Evolutionary conservation across 139 green algal genomes (phyloP).

Genomic region (Haematococcus lacustris): DNA sequence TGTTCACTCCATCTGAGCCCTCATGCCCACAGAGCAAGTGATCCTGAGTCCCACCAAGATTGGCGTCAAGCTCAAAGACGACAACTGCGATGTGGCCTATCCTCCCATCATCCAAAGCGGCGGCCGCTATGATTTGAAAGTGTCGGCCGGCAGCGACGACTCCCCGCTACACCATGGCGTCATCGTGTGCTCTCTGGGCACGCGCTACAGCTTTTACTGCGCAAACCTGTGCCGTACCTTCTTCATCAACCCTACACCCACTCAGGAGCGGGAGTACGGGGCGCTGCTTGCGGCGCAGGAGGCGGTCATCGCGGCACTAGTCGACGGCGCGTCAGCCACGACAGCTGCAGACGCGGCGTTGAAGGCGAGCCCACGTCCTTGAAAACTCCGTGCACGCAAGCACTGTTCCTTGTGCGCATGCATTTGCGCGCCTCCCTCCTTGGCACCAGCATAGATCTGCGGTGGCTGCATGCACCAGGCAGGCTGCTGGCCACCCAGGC

Average conservation of each 20-base stretch:
- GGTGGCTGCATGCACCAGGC: too few relatives aligned
- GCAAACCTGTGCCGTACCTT: conserved; percentile 85
- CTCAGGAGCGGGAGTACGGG: conserved; percentile 66
- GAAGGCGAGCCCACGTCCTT: too few relatives aligned
- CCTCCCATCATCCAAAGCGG: conserved; percentile 84
- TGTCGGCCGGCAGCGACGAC: conserved; percentile 35
- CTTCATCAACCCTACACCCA: conserved; percentile 74
- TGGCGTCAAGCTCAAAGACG: conserved; percentile 67
- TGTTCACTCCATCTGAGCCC: too few relatives aligned
- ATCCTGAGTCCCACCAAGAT: conserved; percentile 68
- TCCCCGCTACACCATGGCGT: conserved; percentile 44
- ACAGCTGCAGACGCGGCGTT: conserved; percentile 68
- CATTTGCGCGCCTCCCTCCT: too few relatives aligned
- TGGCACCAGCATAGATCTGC: too few relatives aligned
- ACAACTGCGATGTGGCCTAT: conserved; percentile 92
- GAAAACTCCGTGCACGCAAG: too few relatives aligned
- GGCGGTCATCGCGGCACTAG: conserved; percentile 69
- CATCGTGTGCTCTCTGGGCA: conserved; percentile 64
- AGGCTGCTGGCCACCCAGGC: too few relatives aligned
- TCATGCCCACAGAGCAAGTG: conserved; percentile 69
- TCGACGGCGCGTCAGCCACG: conserved; percentile 52
- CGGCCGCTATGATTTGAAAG: conserved; percentile 60
- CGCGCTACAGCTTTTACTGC: conserved; percentile 88
- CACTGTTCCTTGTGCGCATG: too few relatives aligned
- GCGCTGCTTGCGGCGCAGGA: conserved; percentile 63